phyloP scores from a whole-genome alignment of 176 grass and related monocot genomes.

The Ensete glaucum region DNA sequence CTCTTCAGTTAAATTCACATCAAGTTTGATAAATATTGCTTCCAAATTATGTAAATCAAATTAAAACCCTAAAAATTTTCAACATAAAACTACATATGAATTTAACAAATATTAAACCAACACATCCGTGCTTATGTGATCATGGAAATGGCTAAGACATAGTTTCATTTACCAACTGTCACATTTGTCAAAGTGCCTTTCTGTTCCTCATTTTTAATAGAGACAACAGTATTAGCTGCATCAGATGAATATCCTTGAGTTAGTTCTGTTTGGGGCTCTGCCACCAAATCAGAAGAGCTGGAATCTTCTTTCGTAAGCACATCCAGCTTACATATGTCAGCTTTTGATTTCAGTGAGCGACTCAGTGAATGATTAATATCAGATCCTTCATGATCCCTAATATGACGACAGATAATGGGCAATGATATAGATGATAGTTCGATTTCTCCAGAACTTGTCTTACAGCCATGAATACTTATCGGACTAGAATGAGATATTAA shows the following conservation, averaged over 20 bases:
- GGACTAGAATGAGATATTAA: conserved; percentile 31
- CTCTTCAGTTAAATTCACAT: background rate
- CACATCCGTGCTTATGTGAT: too few relatives aligned
- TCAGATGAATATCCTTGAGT: conserved; percentile 22
- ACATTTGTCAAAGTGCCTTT: background rate
- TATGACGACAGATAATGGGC: conserved; percentile 51
- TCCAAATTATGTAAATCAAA: too few relatives aligned
- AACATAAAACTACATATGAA: background rate
- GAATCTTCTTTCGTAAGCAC: conserved; percentile 25
- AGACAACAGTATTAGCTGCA: conserved; percentile 24
- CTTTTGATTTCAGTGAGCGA: conserved; percentile 35
- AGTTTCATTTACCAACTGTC: background rate
- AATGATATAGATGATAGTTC: conserved; percentile 49
- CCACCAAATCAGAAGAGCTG: conserved; percentile 32
- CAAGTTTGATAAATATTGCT: background rate
- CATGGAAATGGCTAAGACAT: background rate
- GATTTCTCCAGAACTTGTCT: conserved; percentile 26
- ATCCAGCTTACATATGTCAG: conserved; percentile 33
- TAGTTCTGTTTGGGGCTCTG: conserved; percentile 25
- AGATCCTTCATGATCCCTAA: conserved; percentile 52
- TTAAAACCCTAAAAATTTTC: too few relatives aligned
- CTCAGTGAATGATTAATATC: conserved; percentile 40
- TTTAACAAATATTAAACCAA: too few relatives aligned
- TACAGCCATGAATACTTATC: conserved; percentile 45
- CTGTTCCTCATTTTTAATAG: background rate